Percentiles rank a stretch among this genome's conserved stretches.
Evolutionary conservation across 2,329 filamentous ascomycete species (phyloP).

Genomic region (Colletotrichum sp.): DNA sequence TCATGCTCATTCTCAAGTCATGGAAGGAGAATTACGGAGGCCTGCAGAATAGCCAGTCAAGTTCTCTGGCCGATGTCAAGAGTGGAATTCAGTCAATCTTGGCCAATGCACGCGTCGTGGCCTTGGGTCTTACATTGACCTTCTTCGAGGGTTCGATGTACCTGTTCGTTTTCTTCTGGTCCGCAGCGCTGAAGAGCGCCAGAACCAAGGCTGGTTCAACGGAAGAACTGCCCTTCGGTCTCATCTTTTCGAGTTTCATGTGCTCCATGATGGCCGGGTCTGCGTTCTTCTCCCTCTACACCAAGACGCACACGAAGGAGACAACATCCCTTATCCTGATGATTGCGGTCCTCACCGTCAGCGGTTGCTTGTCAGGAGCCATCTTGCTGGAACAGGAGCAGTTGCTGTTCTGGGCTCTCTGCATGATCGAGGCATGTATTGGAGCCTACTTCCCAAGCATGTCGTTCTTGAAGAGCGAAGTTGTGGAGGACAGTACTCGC

Average conservation of each 20-base stretch:
- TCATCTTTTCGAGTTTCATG: slow-evolving; percentile 64
- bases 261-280: slow-evolving; percentile 62
- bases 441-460: slow-evolving; percentile 64
- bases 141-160: slow-evolving; percentile 68
- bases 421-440: slow-evolving; percentile 61
- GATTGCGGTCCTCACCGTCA: slow-evolving; percentile 34
- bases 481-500: slow-evolving; percentile 58
- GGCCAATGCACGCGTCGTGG: slow-evolving; percentile 52
- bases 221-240: slow-evolving; percentile 45
- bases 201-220: slow-evolving; percentile 30
- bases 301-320: slow-evolving; percentile 32
- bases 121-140: slow-evolving; percentile 56
- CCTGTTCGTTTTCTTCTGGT: slow-evolving; percentile 69
- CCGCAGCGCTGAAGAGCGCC: slow-evolving; percentile 54
- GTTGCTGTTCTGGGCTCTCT: slow-evolving; percentile 60
- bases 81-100: slow-evolving; percentile 28
- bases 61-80: slow-evolving; percentile 23
- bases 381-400: slow-evolving; percentile 46
- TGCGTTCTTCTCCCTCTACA: slow-evolving; percentile 43
- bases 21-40: slow-evolving; percentile 42
- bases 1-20: slow-evolving; percentile 47
- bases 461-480: slow-evolving; percentile 56
- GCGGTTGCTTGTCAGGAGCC: slow-evolving; percentile 43
- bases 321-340: slow-evolving; percentile 39
- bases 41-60: neutral